Evolutionary conservation across 495 filamentous ascomycete genomes (phyloP).

Genomic region (Neurospora sublineolata): DNA sequence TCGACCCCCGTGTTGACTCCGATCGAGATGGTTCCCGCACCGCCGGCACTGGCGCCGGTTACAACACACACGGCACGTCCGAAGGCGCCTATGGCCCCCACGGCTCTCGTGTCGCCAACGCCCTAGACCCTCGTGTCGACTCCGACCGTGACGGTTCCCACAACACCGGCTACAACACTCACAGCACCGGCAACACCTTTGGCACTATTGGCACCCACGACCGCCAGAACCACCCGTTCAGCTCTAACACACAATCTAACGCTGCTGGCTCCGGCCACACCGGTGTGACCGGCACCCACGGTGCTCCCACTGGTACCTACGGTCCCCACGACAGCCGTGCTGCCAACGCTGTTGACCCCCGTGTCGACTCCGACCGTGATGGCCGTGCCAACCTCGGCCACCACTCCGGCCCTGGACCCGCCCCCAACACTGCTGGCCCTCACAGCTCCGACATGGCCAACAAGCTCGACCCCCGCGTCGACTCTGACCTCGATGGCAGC

Average conservation of each 20-base stretch:
- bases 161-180: no score
- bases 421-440: conserved; percentile 37
- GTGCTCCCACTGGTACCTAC: conserved; percentile 13
- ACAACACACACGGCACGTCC: conserved; percentile 1
- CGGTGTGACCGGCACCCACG: conserved; percentile 20
- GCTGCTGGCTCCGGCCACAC: conserved; percentile 21
- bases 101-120: conserved; percentile 24
- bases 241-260: conserved; percentile 9
- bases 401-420: conserved; percentile 25
- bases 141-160: conserved; percentile 19
- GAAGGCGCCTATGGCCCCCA: background rate
- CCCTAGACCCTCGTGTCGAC: conserved; percentile 39
- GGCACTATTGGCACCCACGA: conserved; percentile 3
- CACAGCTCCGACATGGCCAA: conserved; percentile 41
- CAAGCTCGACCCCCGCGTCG: conserved; percentile 45
- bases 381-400: conserved; percentile 13
- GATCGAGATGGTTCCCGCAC: conserved; percentile 6
- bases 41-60: conserved; percentile 9
- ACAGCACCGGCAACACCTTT: conserved; percentile 2
- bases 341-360: conserved; percentile 43
- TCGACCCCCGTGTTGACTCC: conserved; percentile 9
- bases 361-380: conserved; percentile 36
- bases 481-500: conserved; percentile 37
- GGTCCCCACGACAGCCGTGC: conserved; percentile 43
- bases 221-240: conserved; percentile 3